Percentiles rank a stretch among this genome's conserved stretches.
Evolutionary conservation across 1,139 yeast genomes (phyloP).

Genomic region (Pichia inconspicua): DNA sequence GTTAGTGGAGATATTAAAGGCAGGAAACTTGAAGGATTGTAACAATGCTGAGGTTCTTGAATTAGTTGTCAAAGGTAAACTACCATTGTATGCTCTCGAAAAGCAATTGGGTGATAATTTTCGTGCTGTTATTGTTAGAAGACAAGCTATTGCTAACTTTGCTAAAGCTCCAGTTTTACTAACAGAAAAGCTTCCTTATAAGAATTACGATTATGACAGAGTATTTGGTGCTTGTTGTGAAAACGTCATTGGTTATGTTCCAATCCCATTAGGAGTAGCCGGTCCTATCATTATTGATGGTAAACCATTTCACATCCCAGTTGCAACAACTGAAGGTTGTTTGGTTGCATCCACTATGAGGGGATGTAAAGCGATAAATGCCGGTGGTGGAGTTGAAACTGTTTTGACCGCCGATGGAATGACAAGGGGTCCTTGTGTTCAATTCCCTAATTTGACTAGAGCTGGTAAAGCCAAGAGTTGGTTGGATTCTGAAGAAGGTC

Average conservation of each 20-base stretch:
- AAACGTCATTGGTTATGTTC: constrained; percentile 93
- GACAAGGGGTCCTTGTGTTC: constrained; percentile 98
- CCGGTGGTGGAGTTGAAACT: constrained; percentile 93
- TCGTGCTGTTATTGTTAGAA: constrained; percentile 89
- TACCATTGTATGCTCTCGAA: constrained; percentile 90
- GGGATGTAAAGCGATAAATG: constrained; percentile 96
- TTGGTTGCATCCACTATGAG: constrained; percentile 97
- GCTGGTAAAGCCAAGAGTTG: constrained; percentile 94
- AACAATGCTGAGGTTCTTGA: constrained; percentile 65
- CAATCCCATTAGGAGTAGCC: constrained; percentile 94
- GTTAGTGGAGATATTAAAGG: constrained; percentile 53
- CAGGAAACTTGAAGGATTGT: constrained; percentile 62
- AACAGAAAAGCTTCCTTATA: constrained; percentile 65
- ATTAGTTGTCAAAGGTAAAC: constrained; percentile 65
- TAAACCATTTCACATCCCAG: constrained; percentile 80
- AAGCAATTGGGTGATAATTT: constrained; percentile 80
- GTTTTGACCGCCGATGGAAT: constrained; percentile 94
- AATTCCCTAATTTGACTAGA: constrained; percentile 70
- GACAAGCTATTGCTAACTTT: constrained; percentile 77
- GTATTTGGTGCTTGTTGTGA: constrained; percentile 99
- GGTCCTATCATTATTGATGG: constrained; percentile 94
- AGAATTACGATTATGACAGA: constrained; percentile 83
- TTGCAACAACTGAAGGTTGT: constrained; percentile 99
- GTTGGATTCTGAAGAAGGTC: constrained; percentile 96
- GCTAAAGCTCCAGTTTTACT: constrained; percentile 80